Evolutionary conservation across 2,329 filamentous ascomycete genomes (phyloP), one percentile per base, ranked within the genome.

Genomic region (Gyromitra esculenta): DNA sequence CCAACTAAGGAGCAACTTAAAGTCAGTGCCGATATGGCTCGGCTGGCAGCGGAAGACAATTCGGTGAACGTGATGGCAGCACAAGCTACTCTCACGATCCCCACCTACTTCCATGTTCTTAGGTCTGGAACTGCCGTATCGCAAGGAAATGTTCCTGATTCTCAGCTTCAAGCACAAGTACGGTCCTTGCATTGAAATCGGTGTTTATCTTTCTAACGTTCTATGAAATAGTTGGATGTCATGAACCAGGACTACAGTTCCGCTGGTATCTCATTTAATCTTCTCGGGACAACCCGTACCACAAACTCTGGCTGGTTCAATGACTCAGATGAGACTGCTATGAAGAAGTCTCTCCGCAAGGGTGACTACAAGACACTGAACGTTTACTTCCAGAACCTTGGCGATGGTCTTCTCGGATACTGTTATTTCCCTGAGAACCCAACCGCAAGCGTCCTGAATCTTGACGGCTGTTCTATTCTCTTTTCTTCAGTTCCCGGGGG

Each of bases 241-340:
- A 80, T 88, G 80, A 88, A 87, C 80, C 69, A 78, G 0, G 85
- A 84, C 15, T 88, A 85, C 73, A 82, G 82, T 18, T 82, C 83
- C 0, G 83, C 86, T 41, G 83, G 84, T 67, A 83, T 87, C 78
- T 80, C 80, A 0, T 88, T 88, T 81, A 83, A 82, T 35, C 83
- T 86, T 52, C 82, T 84, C 21, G 83, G 82, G 68, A 85, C 82
- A 21, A 84, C 84, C 71, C 85, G 83, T 77, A 86, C 86, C 45
- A 81, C 87, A 79, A 87, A 88, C 83, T 50, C 81, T 21, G 81
- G 82, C 79, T 88, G 86, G 86, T 85, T 85, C 39, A 78, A 75
- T 13, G 86, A 84, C 76, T 70, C 77, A 41, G 77, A 79, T 63
- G 83, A 86, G 80, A 76, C 84, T 52, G 82, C 80, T 57, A 87